Conservation (phyloP, 768 basidiomycete genomes). For the Pleurotus tuber-regium region DNA sequence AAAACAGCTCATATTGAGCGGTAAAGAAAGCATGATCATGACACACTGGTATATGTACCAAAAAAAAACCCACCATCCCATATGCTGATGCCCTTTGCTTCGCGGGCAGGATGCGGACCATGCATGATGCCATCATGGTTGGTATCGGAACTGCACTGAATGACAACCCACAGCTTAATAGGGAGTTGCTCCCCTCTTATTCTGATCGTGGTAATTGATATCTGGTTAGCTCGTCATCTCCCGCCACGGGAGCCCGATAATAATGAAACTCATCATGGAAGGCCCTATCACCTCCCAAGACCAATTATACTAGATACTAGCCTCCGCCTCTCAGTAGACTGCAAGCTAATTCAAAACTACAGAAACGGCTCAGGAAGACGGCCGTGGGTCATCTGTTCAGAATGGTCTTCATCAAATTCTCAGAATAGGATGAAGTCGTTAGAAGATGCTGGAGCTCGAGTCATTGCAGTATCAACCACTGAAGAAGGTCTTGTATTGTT, state of each 20-base stretch:
- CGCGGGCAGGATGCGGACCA: slow-evolving; percentile 71
- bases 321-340: slow-evolving; percentile 62
- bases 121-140: slow-evolving; percentile 92
- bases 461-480: slow-evolving; percentile 52
- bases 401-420: slow-evolving; percentile 13
- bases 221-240: slow-evolving; percentile 50
- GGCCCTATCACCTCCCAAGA: slow-evolving; percentile 54
- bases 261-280: slow-evolving; percentile 21
- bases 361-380: slow-evolving; percentile 54
- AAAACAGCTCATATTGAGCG: slow-evolving; percentile 78
- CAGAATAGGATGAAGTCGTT: slow-evolving; percentile 33
- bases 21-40: slow-evolving; percentile 86
- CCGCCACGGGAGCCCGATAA: slow-evolving; percentile 33
- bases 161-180: slow-evolving; percentile 93
- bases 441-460: slow-evolving; percentile 61
- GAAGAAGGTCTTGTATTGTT: slow-evolving; percentile 30
- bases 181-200: too few relatives aligned
- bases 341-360: slow-evolving; percentile 71
- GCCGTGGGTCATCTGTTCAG: slow-evolving; percentile 69
- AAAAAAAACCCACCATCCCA: too few relatives aligned
- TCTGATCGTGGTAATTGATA: neutral
- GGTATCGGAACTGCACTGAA: slow-evolving; percentile 88
- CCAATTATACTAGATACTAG: slow-evolving; percentile 83
- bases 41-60: slow-evolving; percentile 95
- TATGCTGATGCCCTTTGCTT: slow-evolving; percentile 1